A percentile compares a stretch with the other conserved stretches of the same genome.
phyloP scores from a whole-genome alignment of 2,329 filamentous ascomycete species.

The Fusarium temperatum region DNA sequence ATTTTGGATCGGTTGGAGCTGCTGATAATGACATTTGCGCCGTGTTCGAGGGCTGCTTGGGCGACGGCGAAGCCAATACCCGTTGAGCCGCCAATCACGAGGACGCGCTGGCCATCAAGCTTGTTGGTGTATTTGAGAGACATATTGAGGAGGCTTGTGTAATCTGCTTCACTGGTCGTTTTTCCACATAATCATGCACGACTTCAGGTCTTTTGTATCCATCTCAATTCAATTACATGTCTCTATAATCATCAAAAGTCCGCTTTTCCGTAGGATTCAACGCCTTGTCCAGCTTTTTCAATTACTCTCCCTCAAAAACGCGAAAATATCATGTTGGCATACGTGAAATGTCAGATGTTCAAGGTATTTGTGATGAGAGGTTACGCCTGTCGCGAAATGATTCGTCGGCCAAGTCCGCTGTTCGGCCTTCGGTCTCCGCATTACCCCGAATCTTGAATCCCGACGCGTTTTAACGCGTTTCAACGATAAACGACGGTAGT shows the following conservation, averaged over 20 bases:
- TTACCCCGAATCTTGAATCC: not conserved
- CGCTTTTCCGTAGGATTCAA: not conserved
- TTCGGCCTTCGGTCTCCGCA: not conserved
- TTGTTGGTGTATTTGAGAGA: not conserved
- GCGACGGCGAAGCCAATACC: not conserved
- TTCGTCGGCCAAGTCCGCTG: not conserved
- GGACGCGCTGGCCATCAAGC: not conserved
- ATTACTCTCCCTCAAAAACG: no score
- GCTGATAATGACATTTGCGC: not conserved
- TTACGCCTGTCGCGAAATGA: not conserved
- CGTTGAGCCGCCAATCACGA: not conserved
- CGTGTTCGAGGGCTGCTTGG: not conserved
- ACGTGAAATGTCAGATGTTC: not conserved
- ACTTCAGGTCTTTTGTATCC: not conserved
- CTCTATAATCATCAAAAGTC: not conserved
- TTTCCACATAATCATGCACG: fast-evolving
- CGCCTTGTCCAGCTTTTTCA: no score
- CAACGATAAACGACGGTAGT: fast-evolving
- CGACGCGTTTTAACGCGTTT: not conserved
- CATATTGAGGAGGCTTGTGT: not conserved
- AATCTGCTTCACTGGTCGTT: fast-evolving
- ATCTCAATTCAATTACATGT: no score
- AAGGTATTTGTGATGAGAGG: not conserved
- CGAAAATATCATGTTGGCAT: fast-evolving
- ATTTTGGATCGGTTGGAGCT: not conserved